Base-by-base conservation (phyloP, 768 basidiomycete species). In the Boletus rubropictus region DNA sequence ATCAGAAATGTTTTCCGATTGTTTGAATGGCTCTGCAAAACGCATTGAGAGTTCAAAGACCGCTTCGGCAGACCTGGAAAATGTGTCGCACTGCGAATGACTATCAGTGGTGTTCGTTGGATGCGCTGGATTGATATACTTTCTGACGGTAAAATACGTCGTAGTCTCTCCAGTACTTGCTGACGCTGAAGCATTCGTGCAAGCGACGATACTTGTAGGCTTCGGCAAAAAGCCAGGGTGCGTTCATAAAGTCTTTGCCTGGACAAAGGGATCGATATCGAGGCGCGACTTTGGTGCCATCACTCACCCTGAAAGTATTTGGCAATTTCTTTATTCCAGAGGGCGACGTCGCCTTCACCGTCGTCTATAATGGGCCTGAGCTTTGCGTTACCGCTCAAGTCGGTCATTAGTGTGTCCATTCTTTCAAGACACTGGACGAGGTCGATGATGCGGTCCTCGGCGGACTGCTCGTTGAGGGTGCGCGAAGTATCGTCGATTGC, bases 301-400 rank as follows among this genome's bases (percentile, higher is more conserved):
- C 50, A 65, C 65, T 60, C 58, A 81, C 89, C 89, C 69, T 91
- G 84, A 70, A 96, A 96, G 66, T 80, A 96, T 62, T 89, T 91
- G 35, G 90, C 90, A 39, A 95, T 94, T 65, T 92, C 90, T 64
- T 96, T 95, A 70, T 97, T 97, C 94, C 93, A 97, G 7, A 96
- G 75, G 6, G 91, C 84, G 25, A 97, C 86, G 52, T 96, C 94
- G 8, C 82, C 92, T 62, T 93, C 93, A 43, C 78, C 81, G 59
- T 96, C 94, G 64, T 96, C 94, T 27, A 89, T 69, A 59, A 96
- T 89, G 27, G 89, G 89, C 11, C 93, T 72, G 10, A 95, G 74
- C 63, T 89, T 89, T 10, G 82, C 80, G 59, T 92, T 91, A 0
- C 78, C 80, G 58, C 86, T 88, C 48, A 95, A 72, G 62, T 95